Conservation (phyloP, 1,284 basidiomycete species). For the Mrakiaceae sp. region DNA sequence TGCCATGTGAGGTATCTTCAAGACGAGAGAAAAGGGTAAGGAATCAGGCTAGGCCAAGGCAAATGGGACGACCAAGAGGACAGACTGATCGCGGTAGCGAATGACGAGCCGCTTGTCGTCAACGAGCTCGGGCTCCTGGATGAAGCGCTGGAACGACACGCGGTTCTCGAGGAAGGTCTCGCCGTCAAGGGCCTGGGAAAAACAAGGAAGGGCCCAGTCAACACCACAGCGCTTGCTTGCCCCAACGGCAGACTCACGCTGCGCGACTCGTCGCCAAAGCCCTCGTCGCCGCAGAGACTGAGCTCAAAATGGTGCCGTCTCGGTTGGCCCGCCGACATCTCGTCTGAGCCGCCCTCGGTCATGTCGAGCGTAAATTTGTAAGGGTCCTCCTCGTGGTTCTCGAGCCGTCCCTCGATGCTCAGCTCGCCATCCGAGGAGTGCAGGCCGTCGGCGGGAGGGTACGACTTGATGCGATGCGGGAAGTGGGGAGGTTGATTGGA, state of each 20-base stretch:
- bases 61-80: not conserved
- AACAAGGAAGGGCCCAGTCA: too few species aligned
- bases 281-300: constrained; percentile 31
- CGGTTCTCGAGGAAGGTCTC: constrained; percentile 62
- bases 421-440: not conserved
- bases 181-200: constrained; percentile 40
- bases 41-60: not conserved
- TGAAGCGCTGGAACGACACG: constrained; percentile 50
- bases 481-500: not conserved
- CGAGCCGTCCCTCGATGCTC: constrained; percentile 26
- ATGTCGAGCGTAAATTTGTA: constrained; percentile 39
- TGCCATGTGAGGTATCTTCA: constrained; percentile 40
- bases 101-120: constrained; percentile 41
- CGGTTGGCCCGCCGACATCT: constrained; percentile 20
- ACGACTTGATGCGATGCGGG: constrained; percentile 6
- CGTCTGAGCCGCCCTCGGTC: not conserved
- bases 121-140: constrained; percentile 38
- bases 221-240: too few species aligned
- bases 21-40: not conserved
- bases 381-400: constrained; percentile 37
- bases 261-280: constrained; percentile 20
- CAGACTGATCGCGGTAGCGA: constrained; percentile 35
- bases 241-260: constrained; percentile 14
- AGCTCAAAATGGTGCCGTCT: constrained; percentile 41
- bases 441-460: not conserved